Base-by-base conservation (phyloP, 2,329 filamentous ascomycete genomes). In the Sphaerulina populicola region DNA sequence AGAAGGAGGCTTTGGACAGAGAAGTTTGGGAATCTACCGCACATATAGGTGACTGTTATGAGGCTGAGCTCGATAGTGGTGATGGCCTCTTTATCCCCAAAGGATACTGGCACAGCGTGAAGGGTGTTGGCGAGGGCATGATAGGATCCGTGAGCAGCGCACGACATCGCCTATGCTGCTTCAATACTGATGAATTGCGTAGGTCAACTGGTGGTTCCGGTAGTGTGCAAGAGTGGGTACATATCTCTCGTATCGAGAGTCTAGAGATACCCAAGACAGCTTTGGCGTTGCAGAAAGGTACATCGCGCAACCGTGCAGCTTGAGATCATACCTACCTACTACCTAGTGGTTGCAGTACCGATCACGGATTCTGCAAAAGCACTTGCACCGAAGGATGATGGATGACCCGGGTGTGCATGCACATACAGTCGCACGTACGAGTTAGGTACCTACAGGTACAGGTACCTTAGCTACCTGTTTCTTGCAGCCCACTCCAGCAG, bases 41-140 rank as follows among this genome's bases (percentile, higher is more conserved):
- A 6, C 47, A 44, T 10, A 49, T 37, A 6, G 54, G 42, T 4
- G 45, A 49, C 18, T 51, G 45, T 42, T 65, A 54, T 67, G 59
- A 61, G 27, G 62, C 62, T 1, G 65, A 70, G 4, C 64, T 97
- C 11, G 67, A 71, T 0, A 72, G 78, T 3, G 86, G 85, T 0
- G 85, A 93, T 69, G 81, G 77, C 0, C 63, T 94, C 7, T 93
- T 88, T 65, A 88, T 94, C 35, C 88, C 88, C 0, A 79, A 80
- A 53, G 85, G 85, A 1, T 93, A 87, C 86, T 94, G 88, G 88
- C 88, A 94, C 74, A 87, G 84, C 64, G 79, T 94, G 49, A 82
- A 78, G 63, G 85, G 86, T 36, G 61, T 76, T 41, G 80, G 78
- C 1, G 60, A 72, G 49, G 73, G 76, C 18, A 74, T 81, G 46